phyloP scores from a whole-genome alignment of 495 filamentous ascomycete genomes.

The Cercophora newfieldiana region DNA sequence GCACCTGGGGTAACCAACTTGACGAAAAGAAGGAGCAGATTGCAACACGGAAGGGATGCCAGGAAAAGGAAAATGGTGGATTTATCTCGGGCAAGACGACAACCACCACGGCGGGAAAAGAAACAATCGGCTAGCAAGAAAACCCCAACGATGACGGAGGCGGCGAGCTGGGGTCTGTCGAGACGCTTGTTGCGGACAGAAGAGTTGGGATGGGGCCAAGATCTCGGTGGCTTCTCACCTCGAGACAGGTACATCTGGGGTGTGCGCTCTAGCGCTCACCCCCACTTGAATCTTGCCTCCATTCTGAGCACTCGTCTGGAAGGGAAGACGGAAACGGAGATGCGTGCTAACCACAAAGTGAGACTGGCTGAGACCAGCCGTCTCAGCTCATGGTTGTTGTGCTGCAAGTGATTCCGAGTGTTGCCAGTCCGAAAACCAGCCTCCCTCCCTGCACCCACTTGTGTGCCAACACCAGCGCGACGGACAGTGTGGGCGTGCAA shows the following conservation, averaged over 20 bases:
- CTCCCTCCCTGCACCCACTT: background rate
- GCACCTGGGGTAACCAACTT: background rate
- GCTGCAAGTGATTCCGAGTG: slow-evolving; percentile 11
- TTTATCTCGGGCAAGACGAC: background rate
- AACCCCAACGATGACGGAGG: background rate
- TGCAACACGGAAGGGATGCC: slow-evolving; percentile 3
- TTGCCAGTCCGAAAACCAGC: background rate
- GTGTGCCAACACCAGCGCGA: background rate
- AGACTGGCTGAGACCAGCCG: background rate
- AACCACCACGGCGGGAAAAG: background rate
- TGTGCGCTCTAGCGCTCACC: background rate
- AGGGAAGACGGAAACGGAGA: background rate
- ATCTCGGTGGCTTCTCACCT: background rate
- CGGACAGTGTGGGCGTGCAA: slow-evolving; percentile 5
- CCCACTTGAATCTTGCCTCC: background rate
- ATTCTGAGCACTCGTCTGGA: background rate
- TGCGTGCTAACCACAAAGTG: background rate
- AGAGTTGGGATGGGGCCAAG: background rate
- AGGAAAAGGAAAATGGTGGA: slow-evolving; percentile 6
- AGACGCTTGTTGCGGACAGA: background rate
- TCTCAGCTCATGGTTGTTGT: background rate
- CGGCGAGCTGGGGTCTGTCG: background rate
- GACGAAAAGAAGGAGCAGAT: slow-evolving; percentile 9
- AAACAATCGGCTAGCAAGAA: background rate
- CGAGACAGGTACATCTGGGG: background rate